Evolutionary conservation across 768 basidiomycete species (phyloP).

Genomic region (Tubosaeta sp.): DNA sequence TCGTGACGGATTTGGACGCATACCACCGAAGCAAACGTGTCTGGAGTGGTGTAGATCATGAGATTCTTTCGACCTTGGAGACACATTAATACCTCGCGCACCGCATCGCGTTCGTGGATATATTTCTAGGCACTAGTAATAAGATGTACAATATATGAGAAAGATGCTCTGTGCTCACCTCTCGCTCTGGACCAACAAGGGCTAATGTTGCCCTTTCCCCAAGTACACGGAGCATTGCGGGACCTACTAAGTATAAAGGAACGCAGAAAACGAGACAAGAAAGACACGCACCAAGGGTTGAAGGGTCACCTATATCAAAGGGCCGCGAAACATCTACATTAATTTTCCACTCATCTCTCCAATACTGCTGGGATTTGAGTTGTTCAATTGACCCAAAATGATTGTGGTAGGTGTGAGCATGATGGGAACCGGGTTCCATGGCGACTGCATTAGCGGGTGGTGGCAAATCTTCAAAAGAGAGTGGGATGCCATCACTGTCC

Average conservation of each 20-base stretch:
- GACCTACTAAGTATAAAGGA: conserved; percentile 33
- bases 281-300: conserved; percentile 55
- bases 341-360: conserved; percentile 62
- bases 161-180: conserved; percentile 30
- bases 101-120: conserved; percentile 71
- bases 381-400: conserved; percentile 59
- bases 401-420: conserved; percentile 1
- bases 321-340: conserved; percentile 38
- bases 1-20: not conserved
- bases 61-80: conserved; percentile 69
- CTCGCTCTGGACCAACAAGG: conserved; percentile 38
- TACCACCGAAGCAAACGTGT: conserved; percentile 34
- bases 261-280: not conserved
- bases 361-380: conserved; percentile 64
- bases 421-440: not conserved
- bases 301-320: conserved; percentile 68
- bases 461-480: conserved; percentile 13
- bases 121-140: conserved; percentile 43
- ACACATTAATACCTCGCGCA: conserved; percentile 72
- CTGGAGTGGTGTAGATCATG: conserved; percentile 39
- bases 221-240: conserved; percentile 38
- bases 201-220: conserved; percentile 36
- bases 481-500: conserved; percentile 14
- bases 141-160: not conserved
- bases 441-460: conserved; percentile 1